Conservation (phyloP, 768 basidiomycete species). For the Psilocybe cyanescens region DNA sequence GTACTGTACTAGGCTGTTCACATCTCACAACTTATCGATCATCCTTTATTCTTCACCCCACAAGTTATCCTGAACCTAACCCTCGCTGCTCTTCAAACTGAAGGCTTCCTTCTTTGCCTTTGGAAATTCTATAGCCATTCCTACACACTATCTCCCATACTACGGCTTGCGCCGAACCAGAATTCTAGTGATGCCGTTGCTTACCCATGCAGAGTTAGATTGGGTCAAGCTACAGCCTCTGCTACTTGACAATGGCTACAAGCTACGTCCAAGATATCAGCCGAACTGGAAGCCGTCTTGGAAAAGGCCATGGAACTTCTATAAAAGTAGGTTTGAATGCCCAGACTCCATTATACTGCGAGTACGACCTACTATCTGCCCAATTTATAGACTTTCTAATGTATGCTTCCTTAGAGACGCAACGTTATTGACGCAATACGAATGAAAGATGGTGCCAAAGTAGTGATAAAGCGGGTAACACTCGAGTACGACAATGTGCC, state of each 20-base stretch:
- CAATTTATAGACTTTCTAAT: background rate
- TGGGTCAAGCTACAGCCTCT: conserved; percentile 11
- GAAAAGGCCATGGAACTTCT: background rate
- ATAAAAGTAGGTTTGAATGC: background rate
- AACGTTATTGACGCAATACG: conserved; percentile 4
- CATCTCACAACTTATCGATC: no score
- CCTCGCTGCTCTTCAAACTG: no score
- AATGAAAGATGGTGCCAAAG: conserved; percentile 3
- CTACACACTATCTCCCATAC: no score
- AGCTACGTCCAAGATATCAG: conserved; percentile 8
- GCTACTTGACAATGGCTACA: conserved; percentile 7
- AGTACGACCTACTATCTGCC: no score
- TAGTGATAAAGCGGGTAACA: conserved; percentile 3
- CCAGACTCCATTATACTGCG: background rate
- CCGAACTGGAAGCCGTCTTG: conserved; percentile 15
- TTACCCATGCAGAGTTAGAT: background rate
- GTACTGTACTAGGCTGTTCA: no score
- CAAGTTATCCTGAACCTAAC: no score
- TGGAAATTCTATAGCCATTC: no score
- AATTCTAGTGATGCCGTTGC: background rate
- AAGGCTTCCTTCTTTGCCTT: no score
- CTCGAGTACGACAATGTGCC: background rate
- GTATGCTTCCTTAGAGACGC: background rate
- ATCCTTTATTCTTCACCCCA: no score
- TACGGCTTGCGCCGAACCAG: no score